A percentile compares a stretch with the other conserved stretches of the same genome.
These are phyloP conservation scores for Hepatocystis sp. DNA, from an alignment of 169 alveolate genomes.

Conservation along the genomic window DNA sequence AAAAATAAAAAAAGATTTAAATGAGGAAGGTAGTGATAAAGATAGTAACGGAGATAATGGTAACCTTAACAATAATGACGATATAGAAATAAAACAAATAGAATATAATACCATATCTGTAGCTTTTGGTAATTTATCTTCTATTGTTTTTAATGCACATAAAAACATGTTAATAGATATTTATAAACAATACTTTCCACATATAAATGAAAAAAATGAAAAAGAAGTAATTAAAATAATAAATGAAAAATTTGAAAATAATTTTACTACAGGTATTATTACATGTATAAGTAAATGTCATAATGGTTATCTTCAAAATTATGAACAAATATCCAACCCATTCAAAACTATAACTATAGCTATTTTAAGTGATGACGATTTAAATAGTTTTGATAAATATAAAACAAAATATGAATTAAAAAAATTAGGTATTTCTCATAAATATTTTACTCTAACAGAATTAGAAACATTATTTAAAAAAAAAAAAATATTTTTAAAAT, in stretches of 20 bases:
- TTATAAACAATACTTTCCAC: constrained; percentile 47
- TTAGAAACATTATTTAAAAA: constrained; percentile 30
- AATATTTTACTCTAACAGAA: constrained; percentile 23
- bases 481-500: constrained; percentile 50
- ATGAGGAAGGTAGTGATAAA: too few relatives aligned
- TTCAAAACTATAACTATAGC: constrained; percentile 1
- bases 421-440: constrained; percentile 11
- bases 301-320: constrained; percentile 1
- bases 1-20: too few relatives aligned
- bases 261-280: constrained; percentile 35
- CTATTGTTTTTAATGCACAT: constrained; percentile 41
- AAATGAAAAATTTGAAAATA: constrained; percentile 33
- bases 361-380: constrained; percentile 18
- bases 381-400: constrained; percentile 32
- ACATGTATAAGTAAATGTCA: constrained; percentile 31
- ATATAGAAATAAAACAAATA: constrained; percentile 31
- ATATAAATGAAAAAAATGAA: not conserved
- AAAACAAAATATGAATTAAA: constrained; percentile 16
- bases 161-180: constrained; percentile 39
- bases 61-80: too few relatives aligned
- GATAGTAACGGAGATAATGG: too few relatives aligned
- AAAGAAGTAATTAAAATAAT: constrained; percentile 14
- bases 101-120: constrained; percentile 73
- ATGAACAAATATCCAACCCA: not conserved
- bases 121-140: constrained; percentile 53